A percentile compares a stretch with the other conserved stretches of the same genome.
phyloP scores from a whole-genome alignment of 1,284 basidiomycete genomes.

The Moesziomyces parantarcticus region DNA sequence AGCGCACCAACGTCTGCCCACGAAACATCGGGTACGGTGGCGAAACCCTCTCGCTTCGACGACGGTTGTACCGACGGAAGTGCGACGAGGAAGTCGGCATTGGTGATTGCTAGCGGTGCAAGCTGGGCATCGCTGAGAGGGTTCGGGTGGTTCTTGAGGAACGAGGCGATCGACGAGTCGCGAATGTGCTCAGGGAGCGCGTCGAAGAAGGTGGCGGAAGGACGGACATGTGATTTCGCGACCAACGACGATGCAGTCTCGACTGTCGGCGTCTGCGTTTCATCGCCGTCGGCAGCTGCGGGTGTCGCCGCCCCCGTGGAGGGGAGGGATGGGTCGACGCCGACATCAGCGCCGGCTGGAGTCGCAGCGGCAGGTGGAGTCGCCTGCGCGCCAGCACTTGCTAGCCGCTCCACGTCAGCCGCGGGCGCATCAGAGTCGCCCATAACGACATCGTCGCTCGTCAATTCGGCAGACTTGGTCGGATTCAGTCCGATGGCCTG shows the following conservation, averaged over 20 bases:
- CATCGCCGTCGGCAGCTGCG: constrained; percentile 17
- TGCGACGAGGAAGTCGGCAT: constrained; percentile 76
- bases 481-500: constrained; percentile 37
- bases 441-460: constrained; percentile 46
- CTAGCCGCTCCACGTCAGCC: background rate
- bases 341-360: constrained; percentile 5
- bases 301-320: constrained; percentile 16
- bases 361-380: constrained; percentile 3
- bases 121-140: constrained; percentile 83
- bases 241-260: background rate
- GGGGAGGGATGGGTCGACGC: constrained; percentile 5
- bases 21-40: constrained; percentile 92
- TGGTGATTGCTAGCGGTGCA: constrained; percentile 80
- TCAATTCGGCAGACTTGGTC: constrained; percentile 2
- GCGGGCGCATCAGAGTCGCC: constrained; percentile 16
- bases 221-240: constrained; percentile 28
- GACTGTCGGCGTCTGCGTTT: constrained; percentile 8
- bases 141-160: constrained; percentile 84
- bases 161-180: constrained; percentile 82
- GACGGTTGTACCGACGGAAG: constrained; percentile 90
- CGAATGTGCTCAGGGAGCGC: constrained; percentile 68
- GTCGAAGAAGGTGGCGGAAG: constrained; percentile 54
- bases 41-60: constrained; percentile 95
- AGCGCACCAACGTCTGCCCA: constrained; percentile 97
- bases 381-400: background rate